Percentiles rank a stretch among this genome's conserved stretches.
These are phyloP conservation scores for Flaveria robusta DNA, from an alignment of 129 eudicot species.

Conservation along the genomic window DNA sequence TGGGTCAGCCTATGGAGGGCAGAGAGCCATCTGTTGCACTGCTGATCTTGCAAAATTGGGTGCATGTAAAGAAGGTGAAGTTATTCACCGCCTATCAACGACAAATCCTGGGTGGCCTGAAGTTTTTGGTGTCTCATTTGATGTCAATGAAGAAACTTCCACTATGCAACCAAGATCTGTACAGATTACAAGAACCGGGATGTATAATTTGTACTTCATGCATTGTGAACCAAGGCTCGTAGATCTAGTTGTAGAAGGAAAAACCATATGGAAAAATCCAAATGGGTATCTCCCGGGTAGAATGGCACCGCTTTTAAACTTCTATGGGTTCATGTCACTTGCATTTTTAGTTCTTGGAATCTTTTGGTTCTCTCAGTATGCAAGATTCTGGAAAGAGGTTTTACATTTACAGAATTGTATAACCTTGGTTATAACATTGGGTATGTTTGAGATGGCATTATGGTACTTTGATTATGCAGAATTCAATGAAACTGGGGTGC, in stretches of 20 bases:
- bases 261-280: conserved; percentile 96
- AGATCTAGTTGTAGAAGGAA: conserved; percentile 71
- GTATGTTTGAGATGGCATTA: conserved; percentile 97
- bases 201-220: conserved; percentile 92
- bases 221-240: conserved; percentile 78
- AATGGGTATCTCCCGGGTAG: conserved; percentile 93
- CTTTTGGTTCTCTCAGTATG: conserved; percentile 97
- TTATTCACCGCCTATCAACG: conserved; percentile 85
- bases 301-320: conserved; percentile 96
- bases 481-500: conserved; percentile 83
- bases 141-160: conserved; percentile 49
- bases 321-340: conserved; percentile 96
- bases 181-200: conserved; percentile 82
- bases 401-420: conserved; percentile 88
- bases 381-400: conserved; percentile 96
- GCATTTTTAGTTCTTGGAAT: conserved; percentile 82
- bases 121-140: conserved; percentile 69
- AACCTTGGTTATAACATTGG: conserved; percentile 88
- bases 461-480: conserved; percentile 99
- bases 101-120: conserved; percentile 93
- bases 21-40: conserved; percentile 93
- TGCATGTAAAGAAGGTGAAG: conserved; percentile 79
- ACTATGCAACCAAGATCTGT: conserved; percentile 64
- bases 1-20: conserved; percentile 99
- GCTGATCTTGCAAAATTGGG: conserved; percentile 96